A percentile compares a stretch with the other conserved stretches of the same genome.
Conservation (phyloP, 225 moss, liverwort and hornwort genomes). For the Polytrichum commune region DNA sequence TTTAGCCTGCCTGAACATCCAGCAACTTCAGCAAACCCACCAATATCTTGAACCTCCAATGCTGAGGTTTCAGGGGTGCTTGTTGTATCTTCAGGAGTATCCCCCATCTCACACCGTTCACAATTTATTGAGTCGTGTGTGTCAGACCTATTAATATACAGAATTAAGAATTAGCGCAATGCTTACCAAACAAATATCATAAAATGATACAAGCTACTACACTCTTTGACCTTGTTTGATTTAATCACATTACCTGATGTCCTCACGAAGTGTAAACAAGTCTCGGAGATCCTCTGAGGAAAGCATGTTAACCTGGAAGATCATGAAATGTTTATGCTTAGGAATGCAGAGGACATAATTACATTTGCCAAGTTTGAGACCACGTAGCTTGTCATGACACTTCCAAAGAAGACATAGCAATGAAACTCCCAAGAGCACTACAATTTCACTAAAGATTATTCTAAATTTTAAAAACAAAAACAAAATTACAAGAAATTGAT, state of each 20-base stretch:
- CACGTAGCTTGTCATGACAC: no score
- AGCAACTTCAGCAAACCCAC: slow-evolving; percentile 85
- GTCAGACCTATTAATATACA: slow-evolving; percentile 55
- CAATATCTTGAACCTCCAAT: slow-evolving; percentile 55
- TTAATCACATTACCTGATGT: slow-evolving; percentile 49
- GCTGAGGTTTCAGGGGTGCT: slow-evolving; percentile 20
- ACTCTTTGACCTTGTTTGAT: not conserved
- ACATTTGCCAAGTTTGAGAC: no score
- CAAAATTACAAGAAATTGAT: no score
- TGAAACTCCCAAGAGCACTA: slow-evolving; percentile 2
- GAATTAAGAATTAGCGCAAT: no score
- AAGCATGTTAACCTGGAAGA: slow-evolving; percentile 80
- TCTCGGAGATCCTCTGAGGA: slow-evolving; percentile 91
- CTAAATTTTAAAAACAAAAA: no score
- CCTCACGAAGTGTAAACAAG: slow-evolving; percentile 80
- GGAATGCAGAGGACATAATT: no score
- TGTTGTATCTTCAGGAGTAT: slow-evolving; percentile 20
- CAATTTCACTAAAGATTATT: no score
- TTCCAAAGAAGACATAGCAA: not conserved
- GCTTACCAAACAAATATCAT: no score
- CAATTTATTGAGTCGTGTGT: slow-evolving; percentile 92
- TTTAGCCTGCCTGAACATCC: slow-evolving; percentile 64
- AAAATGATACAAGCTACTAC: no score
- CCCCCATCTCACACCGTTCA: slow-evolving; percentile 62
- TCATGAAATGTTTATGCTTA: no score